phyloP scores from a whole-genome alignment of 495 filamentous ascomycete species.

The Penicillium longicatenatum region DNA sequence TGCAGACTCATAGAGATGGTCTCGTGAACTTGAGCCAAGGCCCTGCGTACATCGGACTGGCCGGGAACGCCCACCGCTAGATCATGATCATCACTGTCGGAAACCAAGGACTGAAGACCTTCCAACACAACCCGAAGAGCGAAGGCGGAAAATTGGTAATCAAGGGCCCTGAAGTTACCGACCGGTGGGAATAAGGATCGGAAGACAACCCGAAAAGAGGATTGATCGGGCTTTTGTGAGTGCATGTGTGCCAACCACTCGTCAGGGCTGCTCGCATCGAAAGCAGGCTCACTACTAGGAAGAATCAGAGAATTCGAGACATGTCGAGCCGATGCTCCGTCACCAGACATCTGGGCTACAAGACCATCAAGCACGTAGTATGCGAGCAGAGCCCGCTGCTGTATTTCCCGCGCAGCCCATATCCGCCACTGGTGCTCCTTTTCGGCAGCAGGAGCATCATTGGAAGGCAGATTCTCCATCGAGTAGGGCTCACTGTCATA shows the following conservation, averaged over 20 bases:
- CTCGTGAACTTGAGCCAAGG: conserved; percentile 45
- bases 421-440: conserved; percentile 47
- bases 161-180: conserved; percentile 34
- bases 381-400: conserved; percentile 48
- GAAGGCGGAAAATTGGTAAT: conserved; percentile 45
- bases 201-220: conserved; percentile 46
- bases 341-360: conserved; percentile 49
- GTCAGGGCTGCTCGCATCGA: conserved; percentile 44
- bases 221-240: conserved; percentile 31
- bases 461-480: conserved; percentile 38
- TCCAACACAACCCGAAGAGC: conserved; percentile 48
- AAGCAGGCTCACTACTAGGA: conserved; percentile 45
- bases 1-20: conserved; percentile 42
- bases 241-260: conserved; percentile 46
- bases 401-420: conserved; percentile 50
- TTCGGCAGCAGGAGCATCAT: conserved; percentile 32
- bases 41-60: conserved; percentile 42
- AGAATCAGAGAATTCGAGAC: conserved; percentile 44
- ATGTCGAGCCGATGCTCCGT: conserved; percentile 45
- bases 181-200: conserved; percentile 42
- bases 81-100: conserved; percentile 44
- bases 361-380: conserved; percentile 52
- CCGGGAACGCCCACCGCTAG: conserved; percentile 43
- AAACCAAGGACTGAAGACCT: conserved; percentile 47
- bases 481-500: conserved; percentile 42